Evolutionary conservation across 2,329 filamentous ascomycete genomes (phyloP).

Genomic region (Beauveria australis): DNA sequence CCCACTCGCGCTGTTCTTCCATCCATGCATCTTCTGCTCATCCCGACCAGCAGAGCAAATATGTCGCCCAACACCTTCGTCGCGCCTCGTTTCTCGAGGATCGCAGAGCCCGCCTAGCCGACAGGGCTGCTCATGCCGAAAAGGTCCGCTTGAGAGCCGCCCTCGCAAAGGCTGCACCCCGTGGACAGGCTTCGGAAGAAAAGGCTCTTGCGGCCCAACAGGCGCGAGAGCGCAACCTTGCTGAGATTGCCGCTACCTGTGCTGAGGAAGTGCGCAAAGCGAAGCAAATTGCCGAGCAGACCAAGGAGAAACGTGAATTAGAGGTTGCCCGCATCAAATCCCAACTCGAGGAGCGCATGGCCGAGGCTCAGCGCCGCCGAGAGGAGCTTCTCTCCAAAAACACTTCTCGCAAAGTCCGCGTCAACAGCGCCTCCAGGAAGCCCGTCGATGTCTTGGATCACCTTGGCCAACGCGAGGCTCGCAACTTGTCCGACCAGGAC

Average conservation of each 20-base stretch:
- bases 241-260: constrained; percentile 72
- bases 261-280: constrained; percentile 77
- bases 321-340: constrained; percentile 60
- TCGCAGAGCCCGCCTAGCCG: constrained; percentile 69
- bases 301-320: constrained; percentile 71
- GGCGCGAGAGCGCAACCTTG: constrained; percentile 70
- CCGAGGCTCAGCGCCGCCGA: constrained; percentile 66
- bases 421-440: constrained; percentile 46
- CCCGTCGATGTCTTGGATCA: constrained; percentile 40
- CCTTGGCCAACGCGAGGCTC: constrained; percentile 37
- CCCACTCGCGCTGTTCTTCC: constrained; percentile 60
- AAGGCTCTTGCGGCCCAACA: constrained; percentile 69
- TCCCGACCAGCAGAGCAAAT: constrained; percentile 60
- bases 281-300: constrained; percentile 73
- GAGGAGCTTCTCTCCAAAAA: constrained; percentile 53
- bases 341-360: constrained; percentile 73
- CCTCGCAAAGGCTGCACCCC: constrained; percentile 60
- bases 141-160: constrained; percentile 72
- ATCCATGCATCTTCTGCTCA: constrained; percentile 44
- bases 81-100: constrained; percentile 74
- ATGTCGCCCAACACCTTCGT: constrained; percentile 70
- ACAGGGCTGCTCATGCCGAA: constrained; percentile 73
- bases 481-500: constrained; percentile 45
- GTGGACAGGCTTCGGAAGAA: constrained; percentile 63
- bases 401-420: constrained; percentile 43